Base-by-base conservation (phyloP, 2,329 filamentous ascomycete genomes). In the Teratosphaeria viscida region DNA sequence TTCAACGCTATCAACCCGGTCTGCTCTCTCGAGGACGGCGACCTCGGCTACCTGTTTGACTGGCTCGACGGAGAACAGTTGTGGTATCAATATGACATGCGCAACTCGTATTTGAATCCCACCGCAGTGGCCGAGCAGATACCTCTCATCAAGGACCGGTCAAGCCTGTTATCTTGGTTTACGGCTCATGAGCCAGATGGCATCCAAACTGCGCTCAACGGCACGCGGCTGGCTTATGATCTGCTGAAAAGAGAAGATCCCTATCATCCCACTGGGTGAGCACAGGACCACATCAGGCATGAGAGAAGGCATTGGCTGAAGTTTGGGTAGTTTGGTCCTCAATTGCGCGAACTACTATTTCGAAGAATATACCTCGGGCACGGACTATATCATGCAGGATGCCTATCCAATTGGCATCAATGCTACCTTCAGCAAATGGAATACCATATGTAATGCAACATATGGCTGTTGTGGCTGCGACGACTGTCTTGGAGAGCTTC, bases 261-360 rank as follows among this genome's bases (percentile, higher is more conserved):
- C 0, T 86, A 85, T 70, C 84, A 86, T 71, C 83, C 83, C 0
- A 78, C 84, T 1, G 79, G 79, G 1, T 49, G 10, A 49, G 43
- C 19, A 43, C 16, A 5, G 12, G 5, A 49, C 16, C 16, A 49
- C 19, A 19, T 49, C 43, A 49, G 43, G 16, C n/a, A 10, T 19
- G 5, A 10, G 16, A 8, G 43, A 10, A 49, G n/a, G 43, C n/a
- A 49, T 49, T 23, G 43, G n/a, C 43, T 49, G 43, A 49, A 10
- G 2, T 10, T 49, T 49, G 26, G 6, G 8, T 12, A 49, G 43
- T 3, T 73, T 85, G 3, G 80, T 79, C 1, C 76, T 86, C 53
- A 86, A 85, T 72, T 86, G 84, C 74, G 76, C 79, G 58, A 80
- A 86, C 71, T 85, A 83, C 71, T 79, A 84, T 71, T 86, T 83